These are phyloP conservation scores for Xerocomus cyaneibrunnescens DNA, from an alignment of 1,284 basidiomycete species.

Conservation along the genomic window DNA sequence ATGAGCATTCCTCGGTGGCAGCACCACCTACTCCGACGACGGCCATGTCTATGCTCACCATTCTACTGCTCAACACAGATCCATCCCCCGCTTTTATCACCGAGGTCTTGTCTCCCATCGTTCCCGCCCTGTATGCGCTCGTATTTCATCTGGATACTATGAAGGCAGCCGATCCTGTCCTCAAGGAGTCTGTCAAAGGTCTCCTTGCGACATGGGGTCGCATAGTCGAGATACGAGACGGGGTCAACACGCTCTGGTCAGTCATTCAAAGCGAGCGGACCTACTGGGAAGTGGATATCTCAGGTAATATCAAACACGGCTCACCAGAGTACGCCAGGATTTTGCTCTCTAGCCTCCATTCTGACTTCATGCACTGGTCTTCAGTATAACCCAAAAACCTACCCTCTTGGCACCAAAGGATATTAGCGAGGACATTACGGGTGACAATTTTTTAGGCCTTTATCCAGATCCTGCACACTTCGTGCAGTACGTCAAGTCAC, in stretches of 20 bases:
- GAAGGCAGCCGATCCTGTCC: conserved; percentile 59
- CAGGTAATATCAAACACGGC: conserved; percentile 48
- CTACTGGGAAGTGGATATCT: conserved; percentile 55
- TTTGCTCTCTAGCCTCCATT: not conserved
- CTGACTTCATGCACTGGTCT: conserved; percentile 19
- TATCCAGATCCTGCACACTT: conserved; percentile 73
- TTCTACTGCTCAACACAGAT: conserved; percentile 71
- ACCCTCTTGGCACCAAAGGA: conserved; percentile 54
- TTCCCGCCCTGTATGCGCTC: conserved; percentile 67
- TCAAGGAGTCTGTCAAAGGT: conserved; percentile 57
- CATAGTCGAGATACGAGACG: conserved; percentile 54
- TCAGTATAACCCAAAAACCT: conserved; percentile 29
- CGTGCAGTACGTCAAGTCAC: conserved; percentile 58
- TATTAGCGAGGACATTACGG: conserved; percentile 40
- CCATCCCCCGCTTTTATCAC: conserved; percentile 71
- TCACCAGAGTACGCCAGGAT: conserved; percentile 39
- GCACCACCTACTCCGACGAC: conserved; percentile 30
- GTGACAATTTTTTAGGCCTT: conserved; percentile 58
- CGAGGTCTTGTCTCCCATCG: conserved; percentile 64
- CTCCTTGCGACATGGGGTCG: conserved; percentile 75
- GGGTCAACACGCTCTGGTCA: conserved; percentile 57
- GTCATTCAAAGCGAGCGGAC: conserved; percentile 55
- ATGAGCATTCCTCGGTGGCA: conserved; percentile 2
- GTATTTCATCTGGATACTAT: conserved; percentile 50
- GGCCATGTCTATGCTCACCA: conserved; percentile 50